phyloP scores from a whole-genome alignment of 176 grass and related monocot genomes.

The Raddia guianensis region DNA sequence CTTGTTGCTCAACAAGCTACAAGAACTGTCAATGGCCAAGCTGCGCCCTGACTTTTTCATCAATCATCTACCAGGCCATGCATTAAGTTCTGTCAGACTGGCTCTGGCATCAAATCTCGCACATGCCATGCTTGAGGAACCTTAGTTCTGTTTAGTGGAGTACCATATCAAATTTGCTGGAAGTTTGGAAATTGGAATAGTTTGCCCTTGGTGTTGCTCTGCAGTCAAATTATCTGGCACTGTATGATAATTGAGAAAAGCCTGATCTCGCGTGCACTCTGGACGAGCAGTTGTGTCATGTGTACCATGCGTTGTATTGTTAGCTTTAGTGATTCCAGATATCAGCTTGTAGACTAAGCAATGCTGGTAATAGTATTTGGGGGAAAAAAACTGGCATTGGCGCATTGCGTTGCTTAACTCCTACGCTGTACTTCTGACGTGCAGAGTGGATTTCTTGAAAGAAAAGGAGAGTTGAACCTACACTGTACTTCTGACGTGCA shows the following conservation, averaged over 20 bases:
- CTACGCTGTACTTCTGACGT: neutral
- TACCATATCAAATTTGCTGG: slow-evolving; percentile 5
- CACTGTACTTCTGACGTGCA: neutral
- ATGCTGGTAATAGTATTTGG: neutral
- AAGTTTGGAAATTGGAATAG: neutral
- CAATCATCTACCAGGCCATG: slow-evolving; percentile 55
- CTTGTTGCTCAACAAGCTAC: slow-evolving; percentile 87
- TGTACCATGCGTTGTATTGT: slow-evolving; percentile 31
- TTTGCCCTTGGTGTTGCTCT: neutral
- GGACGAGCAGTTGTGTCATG: neutral
- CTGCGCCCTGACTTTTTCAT: slow-evolving; percentile 65
- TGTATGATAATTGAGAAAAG: slow-evolving; percentile 11
- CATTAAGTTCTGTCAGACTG: slow-evolving; percentile 65
- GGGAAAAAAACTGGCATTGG: neutral
- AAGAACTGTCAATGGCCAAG: slow-evolving; percentile 85
- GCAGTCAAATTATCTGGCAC: slow-evolving; percentile 7
- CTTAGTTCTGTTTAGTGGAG: slow-evolving; percentile 25
- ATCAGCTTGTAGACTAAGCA: neutral
- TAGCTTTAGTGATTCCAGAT: slow-evolving; percentile 18
- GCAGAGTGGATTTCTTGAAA: neutral
- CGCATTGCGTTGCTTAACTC: slow-evolving; percentile 11
- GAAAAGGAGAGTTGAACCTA: neutral
- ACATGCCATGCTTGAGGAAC: slow-evolving; percentile 73
- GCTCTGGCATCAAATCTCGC: slow-evolving; percentile 78
- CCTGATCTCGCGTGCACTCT: neutral